Conservation (phyloP, 495 filamentous ascomycete genomes). For the Aspergillus diversus region DNA sequence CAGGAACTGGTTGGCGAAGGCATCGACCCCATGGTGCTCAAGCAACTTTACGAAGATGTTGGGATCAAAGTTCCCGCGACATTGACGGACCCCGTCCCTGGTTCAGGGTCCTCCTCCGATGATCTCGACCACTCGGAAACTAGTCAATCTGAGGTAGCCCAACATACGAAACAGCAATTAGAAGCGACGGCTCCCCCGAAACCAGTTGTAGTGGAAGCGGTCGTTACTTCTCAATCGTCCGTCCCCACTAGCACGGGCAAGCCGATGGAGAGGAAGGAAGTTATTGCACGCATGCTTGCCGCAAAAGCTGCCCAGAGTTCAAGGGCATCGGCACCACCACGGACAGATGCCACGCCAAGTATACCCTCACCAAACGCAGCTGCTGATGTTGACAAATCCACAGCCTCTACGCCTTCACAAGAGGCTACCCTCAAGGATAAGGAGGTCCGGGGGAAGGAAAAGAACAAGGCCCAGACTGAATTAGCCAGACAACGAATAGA, state of each 20-base stretch:
- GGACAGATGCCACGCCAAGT: constrained; percentile 24
- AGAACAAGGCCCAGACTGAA: constrained; percentile 60
- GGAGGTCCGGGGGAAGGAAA: constrained; percentile 45
- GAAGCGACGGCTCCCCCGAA: not conserved
- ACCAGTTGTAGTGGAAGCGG: constrained; percentile 8
- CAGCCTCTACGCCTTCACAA: constrained; percentile 10
- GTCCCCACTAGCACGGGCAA: constrained; percentile 37
- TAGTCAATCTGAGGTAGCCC: not conserved
- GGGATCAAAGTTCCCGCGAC: constrained; percentile 50
- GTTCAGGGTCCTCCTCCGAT: not conserved
- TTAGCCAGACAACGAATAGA: constrained; percentile 56
- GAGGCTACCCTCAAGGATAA: constrained; percentile 25
- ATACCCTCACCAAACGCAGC: constrained; percentile 17
- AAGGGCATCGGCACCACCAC: constrained; percentile 24
- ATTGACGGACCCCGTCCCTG: constrained; percentile 6
- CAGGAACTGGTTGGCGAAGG: constrained; percentile 73
- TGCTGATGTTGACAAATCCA: constrained; percentile 20
- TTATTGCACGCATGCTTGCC: constrained; percentile 74
- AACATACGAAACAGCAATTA: not conserved
- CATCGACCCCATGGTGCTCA: constrained; percentile 63
- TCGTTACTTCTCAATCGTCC: constrained; percentile 12
- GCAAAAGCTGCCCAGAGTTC: constrained; percentile 50
- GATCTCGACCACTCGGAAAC: not conserved
- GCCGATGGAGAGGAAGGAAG: constrained; percentile 73
- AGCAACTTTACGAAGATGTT: constrained; percentile 65